Percentiles rank a stretch among this genome's conserved stretches.
phyloP scores from a whole-genome alignment of 2,329 filamentous ascomycete genomes.

The Scytalidium sp. region DNA sequence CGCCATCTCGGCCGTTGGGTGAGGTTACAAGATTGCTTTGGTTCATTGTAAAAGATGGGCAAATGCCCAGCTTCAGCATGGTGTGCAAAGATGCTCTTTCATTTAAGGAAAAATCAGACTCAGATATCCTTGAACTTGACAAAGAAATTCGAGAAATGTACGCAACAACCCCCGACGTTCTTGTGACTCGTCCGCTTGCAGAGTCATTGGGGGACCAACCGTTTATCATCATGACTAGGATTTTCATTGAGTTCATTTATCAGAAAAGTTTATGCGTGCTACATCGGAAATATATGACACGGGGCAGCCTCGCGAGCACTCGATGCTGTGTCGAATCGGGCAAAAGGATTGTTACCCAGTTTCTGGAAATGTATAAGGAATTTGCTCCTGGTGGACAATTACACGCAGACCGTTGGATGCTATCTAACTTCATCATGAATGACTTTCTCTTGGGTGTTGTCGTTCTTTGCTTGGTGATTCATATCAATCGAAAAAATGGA shows the following conservation, averaged over 20 bases:
- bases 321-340: constrained; percentile 17
- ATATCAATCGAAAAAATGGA: constrained; percentile 11
- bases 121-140: constrained; percentile 16
- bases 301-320: constrained; percentile 14
- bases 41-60: constrained; percentile 29
- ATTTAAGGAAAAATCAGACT: constrained; percentile 18
- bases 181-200: constrained; percentile 16
- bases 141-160: constrained; percentile 19
- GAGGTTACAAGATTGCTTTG: constrained; percentile 24
- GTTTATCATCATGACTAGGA: constrained; percentile 20
- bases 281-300: constrained; percentile 25
- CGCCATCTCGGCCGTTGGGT: constrained; percentile 17
- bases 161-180: constrained; percentile 11
- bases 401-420: constrained; percentile 20
- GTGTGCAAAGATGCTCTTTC: constrained; percentile 26
- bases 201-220: constrained; percentile 19
- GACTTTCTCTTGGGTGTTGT: constrained; percentile 25
- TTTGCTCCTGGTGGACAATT: constrained; percentile 22
- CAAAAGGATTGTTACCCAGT: constrained; percentile 15
- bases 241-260: constrained; percentile 22
- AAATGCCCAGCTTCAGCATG: constrained; percentile 24
- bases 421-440: constrained; percentile 23
- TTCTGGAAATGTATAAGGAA: constrained; percentile 23
- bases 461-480: constrained; percentile 20
- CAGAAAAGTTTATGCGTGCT: constrained; percentile 24